Evolutionary conservation across 768 basidiomycete species (phyloP), one percentile per base, ranked within the genome.

Genomic region (Agrocybe pediades): DNA sequence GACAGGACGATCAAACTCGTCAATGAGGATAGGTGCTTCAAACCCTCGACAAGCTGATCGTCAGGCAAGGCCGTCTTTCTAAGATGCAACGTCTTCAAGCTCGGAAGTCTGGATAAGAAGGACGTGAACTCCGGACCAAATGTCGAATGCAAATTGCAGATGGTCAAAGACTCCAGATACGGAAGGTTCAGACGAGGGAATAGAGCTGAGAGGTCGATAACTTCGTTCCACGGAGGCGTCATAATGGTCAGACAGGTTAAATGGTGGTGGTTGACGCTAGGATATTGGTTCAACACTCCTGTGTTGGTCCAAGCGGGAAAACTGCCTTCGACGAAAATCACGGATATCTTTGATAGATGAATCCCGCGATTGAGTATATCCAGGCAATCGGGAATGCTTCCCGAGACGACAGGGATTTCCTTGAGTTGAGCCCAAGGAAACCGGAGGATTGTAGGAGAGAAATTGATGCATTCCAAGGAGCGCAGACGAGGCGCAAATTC

Each of bases 91-190:
- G 66, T 70, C 52, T 68, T 63, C 26, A 76, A 56, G 11, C 64
- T 65, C 26, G 66, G 55, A 11, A 74, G 47, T 39, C 67, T 61
- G 2, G 71, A 67, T 4, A 76, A 60, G 57, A 76, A 76, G 20
- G 64, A 57, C 9, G 63, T 61, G 26, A 76, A 68, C 23, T 69
- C 66, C 9, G 64, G 33, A 3, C 65, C 66, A 42, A 75, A 71
- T 9, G 68, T 63, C 36, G 68, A 66, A 46, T 65, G 68, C 42
- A 75, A 56, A 52, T 75, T 76, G 57, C 73, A 74, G 44, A 75
- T 74, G 16, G 67, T 70, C 26, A 76, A 71, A 6, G 66, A 66
- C 20, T 69, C 65, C 21, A 76, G 69, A 30, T 63, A 62, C 19
- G 75, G 74, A 11, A 71, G 59, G 40, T 65, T 66, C 41, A 76